Evolutionary conservation across 2,329 filamentous ascomycete genomes (phyloP), one percentile per base, ranked within the genome.

Genomic region (Cytospora chrysosperma): DNA sequence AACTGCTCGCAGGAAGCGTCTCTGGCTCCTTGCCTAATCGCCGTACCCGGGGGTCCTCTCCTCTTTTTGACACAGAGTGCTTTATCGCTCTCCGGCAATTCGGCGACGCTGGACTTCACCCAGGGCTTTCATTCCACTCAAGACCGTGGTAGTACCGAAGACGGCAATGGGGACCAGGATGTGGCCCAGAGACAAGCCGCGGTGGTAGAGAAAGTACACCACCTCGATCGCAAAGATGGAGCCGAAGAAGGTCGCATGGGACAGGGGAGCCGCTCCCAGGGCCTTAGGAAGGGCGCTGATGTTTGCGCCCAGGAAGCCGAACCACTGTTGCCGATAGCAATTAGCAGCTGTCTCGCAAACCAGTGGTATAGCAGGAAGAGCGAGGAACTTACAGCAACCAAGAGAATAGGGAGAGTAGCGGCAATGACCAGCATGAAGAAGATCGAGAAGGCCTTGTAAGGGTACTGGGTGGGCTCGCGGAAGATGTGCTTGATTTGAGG

Each of bases 201-300:
- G 89, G 78, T 98, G 98, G 83, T 99, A 99, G 69, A 97, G 79
- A 81, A 95, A 94, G 79, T 99, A 97, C 62, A 97, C 88, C 19
- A 85, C 90, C 76, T 99, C 95, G 81, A 99, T 91, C 26, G 88
- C 87, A 47, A 97, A 66, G 62, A 99, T 87, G 6, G 93, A 97
- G 58, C 90, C 91, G 69, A 96, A 90, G 81, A 98, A 99, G 37
- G 93, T 76, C 32, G 81, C 81, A 74, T 99, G 94, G 6, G 94
- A 89, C 51, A 97, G 70, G 2, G 95, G 94, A 1, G 92, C 91
- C 26, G 85, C 81, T 63, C 85, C 80, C 57, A 97, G 77, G 10
- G 95, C 94, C 74, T 90, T 89, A 59, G 85, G 76, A 1, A 95
- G 77, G 74, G 98, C 92, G 71, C 84, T 84, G 65, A 93, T 72